A percentile compares a stretch with the other conserved stretches of the same genome.
Conservation (phyloP, 257 asterid species). For the Ajuga chamaepitys region DNA sequence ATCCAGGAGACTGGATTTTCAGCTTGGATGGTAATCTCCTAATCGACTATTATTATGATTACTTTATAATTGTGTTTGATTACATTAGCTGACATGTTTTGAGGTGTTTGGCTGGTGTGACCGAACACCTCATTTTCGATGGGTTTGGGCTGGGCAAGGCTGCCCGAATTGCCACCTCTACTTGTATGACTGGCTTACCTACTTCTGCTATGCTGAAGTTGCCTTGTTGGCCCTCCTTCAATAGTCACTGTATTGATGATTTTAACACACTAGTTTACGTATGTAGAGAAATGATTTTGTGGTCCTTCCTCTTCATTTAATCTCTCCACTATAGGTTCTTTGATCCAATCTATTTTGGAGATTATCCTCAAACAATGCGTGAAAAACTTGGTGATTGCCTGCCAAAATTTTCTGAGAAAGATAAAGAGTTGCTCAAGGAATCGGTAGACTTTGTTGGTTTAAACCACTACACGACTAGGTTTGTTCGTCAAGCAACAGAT, state of each 20-base stretch:
- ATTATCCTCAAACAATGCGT: conserved; percentile 47
- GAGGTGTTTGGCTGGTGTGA: no score
- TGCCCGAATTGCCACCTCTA: no score
- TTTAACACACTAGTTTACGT: not conserved
- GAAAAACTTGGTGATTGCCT: conserved; percentile 39
- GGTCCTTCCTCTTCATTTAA: not conserved
- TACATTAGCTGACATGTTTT: no score
- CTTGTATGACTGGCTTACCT: not conserved
- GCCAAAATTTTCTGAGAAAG: conserved; percentile 40
- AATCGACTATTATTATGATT: not conserved
- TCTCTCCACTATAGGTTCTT: conserved; percentile 29
- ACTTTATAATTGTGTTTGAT: no score
- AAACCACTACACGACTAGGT: conserved; percentile 49
- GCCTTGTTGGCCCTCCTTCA: not conserved
- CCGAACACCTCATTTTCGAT: no score
- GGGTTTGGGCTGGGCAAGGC: no score
- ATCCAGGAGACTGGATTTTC: conserved; percentile 50
- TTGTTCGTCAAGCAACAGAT: conserved; percentile 31
- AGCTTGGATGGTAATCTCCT: conserved; percentile 49
- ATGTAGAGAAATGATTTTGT: not conserved
- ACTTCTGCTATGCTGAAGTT: not conserved
- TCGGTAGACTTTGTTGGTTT: conserved; percentile 50
- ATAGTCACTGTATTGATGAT: not conserved
- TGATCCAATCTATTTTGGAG: conserved; percentile 45
- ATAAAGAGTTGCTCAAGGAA: conserved; percentile 34